Base-by-base conservation (phyloP, 2,329 filamentous ascomycete species). In the Botrytis squamosa region DNA sequence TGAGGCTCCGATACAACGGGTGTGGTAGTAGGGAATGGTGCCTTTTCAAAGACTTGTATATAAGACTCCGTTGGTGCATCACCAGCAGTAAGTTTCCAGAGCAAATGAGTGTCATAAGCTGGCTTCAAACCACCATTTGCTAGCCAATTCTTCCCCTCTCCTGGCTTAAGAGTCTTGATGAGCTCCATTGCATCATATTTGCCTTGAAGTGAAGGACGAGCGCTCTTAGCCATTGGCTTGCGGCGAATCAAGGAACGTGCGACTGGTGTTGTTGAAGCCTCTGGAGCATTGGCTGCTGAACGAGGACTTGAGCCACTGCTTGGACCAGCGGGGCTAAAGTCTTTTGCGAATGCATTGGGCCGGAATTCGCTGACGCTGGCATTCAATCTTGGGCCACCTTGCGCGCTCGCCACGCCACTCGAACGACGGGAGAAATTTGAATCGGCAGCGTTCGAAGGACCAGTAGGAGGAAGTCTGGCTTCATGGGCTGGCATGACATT, bases 41-140 rank as follows among this genome's bases (percentile, higher is more conserved):
- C 83, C 67, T 89, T 87, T 78, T 97, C 93, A 82, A 98, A 96
- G 80, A 93, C 90, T 78, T 95, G 89, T 69, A 89, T 88, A 82
- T 95, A 97, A 2, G 89, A 90, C 52, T 90, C 80, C 79, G 92
- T 93, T 76, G 97, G 93, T 62, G 88, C 86, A 76, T 93, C 92
- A 33, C 91, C 90, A 67, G 89, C 84, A 38, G 90, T 84, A 74
- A 90, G 89, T 75, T 92, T 90, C 95, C 96, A 99, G 0, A 92
- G 95, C 0, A 94, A 94, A 18, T 87, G 85, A 1, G 96, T 98
- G 78, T 94, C 91, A 82, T 92, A 98, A 6, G 95, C 91, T 42
- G 92, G 92, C 55, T 92, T 92, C 71, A 98, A 88, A n/a, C 94
- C 94, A 65, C 91, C 91, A 79, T 96, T 97, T 74, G 90, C 88